These are phyloP conservation scores for Austroboletus novae-zelandiae DNA, from an alignment of 1,284 basidiomycete species.

Conservation along the genomic window DNA sequence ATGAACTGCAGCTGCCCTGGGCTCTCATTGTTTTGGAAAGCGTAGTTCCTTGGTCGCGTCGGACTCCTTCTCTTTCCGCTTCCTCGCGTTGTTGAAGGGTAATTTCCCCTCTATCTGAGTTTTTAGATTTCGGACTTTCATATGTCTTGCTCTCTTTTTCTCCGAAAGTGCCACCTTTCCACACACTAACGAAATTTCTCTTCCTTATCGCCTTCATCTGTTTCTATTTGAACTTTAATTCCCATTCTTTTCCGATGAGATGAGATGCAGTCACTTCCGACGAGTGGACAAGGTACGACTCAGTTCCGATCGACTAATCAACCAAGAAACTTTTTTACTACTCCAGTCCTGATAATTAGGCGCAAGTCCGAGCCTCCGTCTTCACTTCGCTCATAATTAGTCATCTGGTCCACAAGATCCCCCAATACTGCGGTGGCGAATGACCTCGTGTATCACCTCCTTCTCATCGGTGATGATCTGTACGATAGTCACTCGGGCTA, in stretches of 20 bases:
- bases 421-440: constrained; percentile 14
- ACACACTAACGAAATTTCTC: constrained; percentile 12
- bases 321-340: constrained; percentile 24
- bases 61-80: constrained; percentile 6
- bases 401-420: constrained; percentile 14
- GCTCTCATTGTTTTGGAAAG: constrained; percentile 11
- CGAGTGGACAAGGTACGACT: constrained; percentile 14
- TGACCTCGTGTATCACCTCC: constrained; percentile 25
- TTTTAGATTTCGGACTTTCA: constrained; percentile 33
- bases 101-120: constrained; percentile 30
- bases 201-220: constrained; percentile 25
- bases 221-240: constrained; percentile 18
- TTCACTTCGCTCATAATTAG: constrained; percentile 9
- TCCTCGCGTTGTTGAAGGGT: constrained; percentile 12
- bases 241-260: constrained; percentile 12
- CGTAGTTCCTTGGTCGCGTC: constrained; percentile 9
- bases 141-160: constrained; percentile 27
- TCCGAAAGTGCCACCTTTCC: constrained; percentile 26
- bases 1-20: constrained; percentile 5
- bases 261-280: constrained; percentile 14
- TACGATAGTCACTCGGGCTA: constrained; percentile 12
- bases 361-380: constrained; percentile 21
- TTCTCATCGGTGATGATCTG: constrained; percentile 18
- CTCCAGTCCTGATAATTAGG: constrained; percentile 8
- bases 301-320: constrained; percentile 14